Base-by-base conservation (phyloP, 495 filamentous ascomycete species). In the Cryomyces antarcticus region DNA sequence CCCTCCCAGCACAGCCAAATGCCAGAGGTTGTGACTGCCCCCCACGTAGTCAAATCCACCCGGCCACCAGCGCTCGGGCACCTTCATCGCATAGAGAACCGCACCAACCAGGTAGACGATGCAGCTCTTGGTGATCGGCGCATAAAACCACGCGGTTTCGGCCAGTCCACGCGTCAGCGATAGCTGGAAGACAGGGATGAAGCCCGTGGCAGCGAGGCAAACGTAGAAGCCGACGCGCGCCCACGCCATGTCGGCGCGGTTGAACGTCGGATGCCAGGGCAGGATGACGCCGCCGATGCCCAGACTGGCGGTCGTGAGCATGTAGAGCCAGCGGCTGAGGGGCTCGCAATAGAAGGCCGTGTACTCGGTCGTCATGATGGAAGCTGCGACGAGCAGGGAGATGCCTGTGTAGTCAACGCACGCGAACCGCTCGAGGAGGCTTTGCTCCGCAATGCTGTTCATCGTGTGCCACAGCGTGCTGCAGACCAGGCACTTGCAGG, bases 391-490 rank as follows among this genome's bases (percentile, higher is more conserved):
- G 24, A 99, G 74, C 42, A 99, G 67, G 3, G 88, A 95, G 49
- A 99, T 99, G 28, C 92, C 92, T 0, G 87, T 95, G 61, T 99
- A 99, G 57, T 99, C 89, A 37, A 99, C 87, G 58, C 89, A 99
- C 34, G 92, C 92, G 51, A 96, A 95, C 43, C 85, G 77, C 55
- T 93, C 89, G 70, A 99, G 78, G 38, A 93, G 68, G 7, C 70
- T 75, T 53, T 92, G 80, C 37, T 92, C 78, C 38, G 88, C 80
- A 44, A 96, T 92, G 48, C 79, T 81, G 66, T 81, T 92, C 82
- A 99, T 95, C 10, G 88, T 93, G 65, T 99, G 89, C 89, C 88
- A 96, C 51, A 96, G 77, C 48, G 79, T 83, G 49, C 78, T 85
- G 75, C 92, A 96, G 63, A 87, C 73, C 45, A 99, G 72, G 57